These are phyloP conservation scores for Psilocybe sp. DNA, from an alignment of 768 basidiomycete genomes.

Conservation along the genomic window DNA sequence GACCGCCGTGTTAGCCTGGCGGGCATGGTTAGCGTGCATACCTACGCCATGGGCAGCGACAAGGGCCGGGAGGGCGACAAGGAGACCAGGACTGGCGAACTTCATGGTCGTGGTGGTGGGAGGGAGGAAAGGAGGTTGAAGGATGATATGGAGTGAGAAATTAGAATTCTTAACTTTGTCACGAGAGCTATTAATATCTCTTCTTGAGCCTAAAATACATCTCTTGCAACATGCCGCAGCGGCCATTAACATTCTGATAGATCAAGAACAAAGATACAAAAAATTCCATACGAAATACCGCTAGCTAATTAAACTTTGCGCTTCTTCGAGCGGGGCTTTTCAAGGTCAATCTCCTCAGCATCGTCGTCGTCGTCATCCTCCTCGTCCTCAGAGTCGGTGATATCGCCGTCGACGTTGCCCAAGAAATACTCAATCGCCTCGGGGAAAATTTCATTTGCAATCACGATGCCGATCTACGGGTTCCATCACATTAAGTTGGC, in stretches of 20 bases:
- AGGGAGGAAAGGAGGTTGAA: constrained; percentile 17
- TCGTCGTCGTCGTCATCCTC: constrained; percentile 76
- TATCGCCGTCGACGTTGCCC: constrained; percentile 58
- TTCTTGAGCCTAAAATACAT: constrained; percentile 2
- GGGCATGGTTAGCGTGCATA: constrained; percentile 18
- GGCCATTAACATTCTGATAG: not conserved
- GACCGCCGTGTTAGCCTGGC: constrained; percentile 13
- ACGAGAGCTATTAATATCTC: constrained; percentile 13
- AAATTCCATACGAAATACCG: constrained; percentile 7
- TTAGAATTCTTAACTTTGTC: constrained; percentile 3
- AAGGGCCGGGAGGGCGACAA: constrained; percentile 36
- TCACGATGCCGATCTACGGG: constrained; percentile 61
- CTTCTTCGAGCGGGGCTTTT: constrained; percentile 79
- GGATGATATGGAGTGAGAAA: constrained; percentile 8
- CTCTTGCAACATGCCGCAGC: not conserved
- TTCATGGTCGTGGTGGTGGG: constrained; percentile 31
- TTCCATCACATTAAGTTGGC: not conserved
- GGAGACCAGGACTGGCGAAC: constrained; percentile 26
- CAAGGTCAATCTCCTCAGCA: constrained; percentile 84
- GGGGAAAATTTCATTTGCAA: constrained; percentile 77
- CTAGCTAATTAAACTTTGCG: constrained; percentile 47
- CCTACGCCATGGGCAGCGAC: constrained; percentile 34
- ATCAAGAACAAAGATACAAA: constrained; percentile 8
- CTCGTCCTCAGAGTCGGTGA: constrained; percentile 56
- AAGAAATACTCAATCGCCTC: constrained; percentile 83